Evolutionary conservation across 805 yeast species (phyloP), one percentile per base, ranked within the genome.

Genomic region (Yarrowia alimentaria): DNA sequence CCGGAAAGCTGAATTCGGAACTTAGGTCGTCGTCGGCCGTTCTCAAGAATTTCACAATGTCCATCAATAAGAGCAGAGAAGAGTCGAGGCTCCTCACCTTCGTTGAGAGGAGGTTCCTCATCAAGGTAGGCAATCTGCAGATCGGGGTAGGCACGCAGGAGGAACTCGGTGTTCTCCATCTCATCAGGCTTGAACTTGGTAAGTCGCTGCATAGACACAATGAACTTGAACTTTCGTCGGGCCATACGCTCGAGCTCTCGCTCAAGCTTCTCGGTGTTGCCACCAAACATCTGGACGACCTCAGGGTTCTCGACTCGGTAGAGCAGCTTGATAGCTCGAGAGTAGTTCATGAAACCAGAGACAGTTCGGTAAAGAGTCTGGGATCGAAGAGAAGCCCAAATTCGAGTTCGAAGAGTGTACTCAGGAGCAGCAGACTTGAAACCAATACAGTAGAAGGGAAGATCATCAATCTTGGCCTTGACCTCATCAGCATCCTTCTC

Each of bases 341-440:
- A 85, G 68, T 91, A 91, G 73, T 91, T 93, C 99, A 91, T 91
- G 74, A 91, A 93, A 64, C 99, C 99, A 52, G 96, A 86, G 49
- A 91, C 91, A 40, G 99, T 93, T 70, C 99, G 83, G 74, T 91
- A 91, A 62, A 91, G 74, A 26, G 99, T 93, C 75, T 91, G 99
- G 31, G 96, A 85, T 71, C 99, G 81, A 62, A 93, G 78, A 20
- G 98, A 91, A 31, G 99, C 99, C 99, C 99, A 91, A 60, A 91
- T 88, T 73, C 99, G 79, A 8, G 98, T 93, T 73, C 99, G 83
- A 64, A 93, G 73, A 52, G 95, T 87, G 72, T 87, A 93, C 67
- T 90, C 96, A 29, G 97, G 97, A 54, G 96, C 94, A 61, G 97
- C 96, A 61, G 94, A 81, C 72, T 93, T 91, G 81, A 88, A 91